Evolutionary conservation across 352 stramenopile genomes (phyloP), one percentile per base, ranked within the genome.

Genomic region (Phytophthora syringae): DNA sequence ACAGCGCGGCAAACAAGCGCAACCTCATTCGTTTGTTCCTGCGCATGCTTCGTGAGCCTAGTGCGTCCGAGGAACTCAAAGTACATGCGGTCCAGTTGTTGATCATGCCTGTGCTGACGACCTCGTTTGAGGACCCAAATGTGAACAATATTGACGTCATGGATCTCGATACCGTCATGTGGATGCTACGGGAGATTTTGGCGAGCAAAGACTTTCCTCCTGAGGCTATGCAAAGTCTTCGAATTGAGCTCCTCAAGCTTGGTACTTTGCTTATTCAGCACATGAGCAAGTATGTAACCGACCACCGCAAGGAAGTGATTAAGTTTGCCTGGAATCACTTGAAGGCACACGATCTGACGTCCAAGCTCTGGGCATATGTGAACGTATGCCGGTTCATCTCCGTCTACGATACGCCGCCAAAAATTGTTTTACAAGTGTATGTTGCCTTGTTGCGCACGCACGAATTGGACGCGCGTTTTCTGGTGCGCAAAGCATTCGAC

Each of bases 271-370:
- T 99, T 7, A 98, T 99, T 22, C 93, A 99, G 62, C 89, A 98
- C 57, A 96, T 98, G 79, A 90, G 88, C 67, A 84, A 97, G 52
- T 92, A 97, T 28, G 83, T 99, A 37, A 90, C 86, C 6, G 86
- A 97, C 15, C 87, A 98, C 62, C 80, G 95, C 57, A 99, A 99
- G 56, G 96, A 99, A 72, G 90, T 99, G 44, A 97, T 99, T 52
- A 99, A 99, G 76, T 99, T 98, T 87, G 97, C 97, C 30, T 99
- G 96, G 97, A 96, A 95, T 60, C 85, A 98, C 64, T 78, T 99
- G 18, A 99, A 99, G 76, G 90, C 88, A 1, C 92, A 98, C 18
- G 93, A 99, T 70, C 60, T 95, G 32, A 96, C 83, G 12, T 98
- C 93, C 7, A 99, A 99, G 73, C 86, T 98, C 34, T 99, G 96